Percentiles rank a stretch among this genome's conserved stretches.
Conservation (phyloP, 139 green algal species). For the Picochlorum sp. region DNA sequence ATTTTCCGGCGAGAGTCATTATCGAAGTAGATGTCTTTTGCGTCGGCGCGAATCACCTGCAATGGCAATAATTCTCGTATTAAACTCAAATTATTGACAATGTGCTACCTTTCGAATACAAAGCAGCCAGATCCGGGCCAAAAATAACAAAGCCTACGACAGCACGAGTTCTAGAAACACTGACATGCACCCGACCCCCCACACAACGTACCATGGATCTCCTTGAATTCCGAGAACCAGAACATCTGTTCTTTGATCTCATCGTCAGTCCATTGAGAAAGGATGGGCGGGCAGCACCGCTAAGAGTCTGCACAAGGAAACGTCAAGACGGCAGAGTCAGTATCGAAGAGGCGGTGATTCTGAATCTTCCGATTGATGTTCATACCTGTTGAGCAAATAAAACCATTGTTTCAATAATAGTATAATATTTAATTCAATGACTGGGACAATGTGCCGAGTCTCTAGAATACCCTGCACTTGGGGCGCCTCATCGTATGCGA, state of each 20-base stretch:
- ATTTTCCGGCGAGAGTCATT: conserved; percentile 72
- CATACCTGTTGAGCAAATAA: no score
- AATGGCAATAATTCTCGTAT: neutral
- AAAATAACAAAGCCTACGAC: neutral
- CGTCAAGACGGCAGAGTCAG: no score
- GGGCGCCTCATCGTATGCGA: no score
- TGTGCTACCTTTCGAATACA: neutral
- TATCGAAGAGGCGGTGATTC: no score
- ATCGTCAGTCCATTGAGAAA: neutral
- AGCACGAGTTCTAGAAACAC: conserved; percentile 4
- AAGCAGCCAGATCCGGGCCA: neutral
- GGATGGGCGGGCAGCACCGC: neutral
- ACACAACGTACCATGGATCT: neutral
- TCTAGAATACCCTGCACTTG: no score
- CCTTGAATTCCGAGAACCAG: neutral
- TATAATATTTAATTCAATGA: no score
- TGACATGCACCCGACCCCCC: neutral
- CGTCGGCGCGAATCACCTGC: conserved; percentile 67
- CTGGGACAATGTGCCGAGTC: no score
- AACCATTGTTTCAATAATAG: no score
- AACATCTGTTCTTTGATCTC: conserved; percentile 4
- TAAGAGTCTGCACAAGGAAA: neutral
- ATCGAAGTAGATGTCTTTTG: conserved; percentile 96
- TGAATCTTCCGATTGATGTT: no score
- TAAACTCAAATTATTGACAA: conserved; percentile 5